Percentiles rank a stretch among this genome's conserved stretches.
These are phyloP conservation scores for Sclerospora graminicola DNA, from an alignment of 352 stramenopile species.

Conservation along the genomic window DNA sequence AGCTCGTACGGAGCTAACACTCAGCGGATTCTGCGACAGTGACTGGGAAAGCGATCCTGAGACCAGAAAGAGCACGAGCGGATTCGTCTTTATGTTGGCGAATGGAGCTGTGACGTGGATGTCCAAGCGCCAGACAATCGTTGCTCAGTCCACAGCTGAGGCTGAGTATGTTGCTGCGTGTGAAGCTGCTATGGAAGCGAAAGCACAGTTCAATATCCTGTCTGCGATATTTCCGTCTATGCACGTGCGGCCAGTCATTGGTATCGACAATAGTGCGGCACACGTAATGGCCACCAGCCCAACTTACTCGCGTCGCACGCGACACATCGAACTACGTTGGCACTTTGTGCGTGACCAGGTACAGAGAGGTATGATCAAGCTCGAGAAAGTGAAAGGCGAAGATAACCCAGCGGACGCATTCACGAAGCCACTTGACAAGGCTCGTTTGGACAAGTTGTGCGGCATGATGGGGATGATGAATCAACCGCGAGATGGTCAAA, in stretches of 20 bases:
- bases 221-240: background rate
- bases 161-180: background rate
- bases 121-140: background rate
- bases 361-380: background rate
- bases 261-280: background rate
- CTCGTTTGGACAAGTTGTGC: background rate
- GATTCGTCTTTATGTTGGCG: background rate
- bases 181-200: background rate
- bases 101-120: background rate
- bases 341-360: background rate
- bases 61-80: background rate
- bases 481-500: background rate
- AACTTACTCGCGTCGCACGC: background rate
- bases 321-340: background rate
- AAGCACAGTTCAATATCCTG: background rate
- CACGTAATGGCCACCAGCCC: background rate
- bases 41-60: background rate
- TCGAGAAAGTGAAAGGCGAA: background rate
- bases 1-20: background rate
- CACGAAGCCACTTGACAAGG: background rate
- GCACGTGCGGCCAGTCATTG: background rate
- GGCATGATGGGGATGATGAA: background rate
- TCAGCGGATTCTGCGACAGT: background rate
- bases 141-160: background rate
- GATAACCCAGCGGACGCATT: background rate